phyloP scores from a whole-genome alignment of 176 grass and related monocot species.

The Triticum turgidum region DNA sequence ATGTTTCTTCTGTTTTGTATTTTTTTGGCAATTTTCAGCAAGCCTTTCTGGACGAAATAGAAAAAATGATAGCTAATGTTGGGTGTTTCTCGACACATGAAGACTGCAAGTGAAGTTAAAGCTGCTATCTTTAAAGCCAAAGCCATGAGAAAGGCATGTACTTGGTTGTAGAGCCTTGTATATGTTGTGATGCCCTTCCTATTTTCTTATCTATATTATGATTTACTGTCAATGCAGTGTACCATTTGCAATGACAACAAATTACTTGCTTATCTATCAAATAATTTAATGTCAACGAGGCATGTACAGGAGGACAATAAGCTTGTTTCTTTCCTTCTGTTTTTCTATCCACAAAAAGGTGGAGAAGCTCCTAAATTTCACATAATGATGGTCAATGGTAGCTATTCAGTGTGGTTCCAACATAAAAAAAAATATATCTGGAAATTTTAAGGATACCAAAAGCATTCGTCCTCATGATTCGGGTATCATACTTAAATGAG shows the following conservation, averaged over 20 bases:
- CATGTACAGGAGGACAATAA: no score
- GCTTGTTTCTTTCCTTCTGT: no score
- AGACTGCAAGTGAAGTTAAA: constrained; percentile 27
- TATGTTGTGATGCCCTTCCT: not conserved
- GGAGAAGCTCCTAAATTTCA: not conserved
- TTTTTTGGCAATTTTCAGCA: constrained; percentile 37
- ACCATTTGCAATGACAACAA: not conserved
- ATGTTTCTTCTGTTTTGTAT: not conserved
- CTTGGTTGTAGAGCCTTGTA: constrained; percentile 20
- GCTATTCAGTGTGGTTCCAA: not conserved
- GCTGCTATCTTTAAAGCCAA: constrained; percentile 90
- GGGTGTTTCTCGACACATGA: constrained; percentile 46
- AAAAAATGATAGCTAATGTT: constrained; percentile 77
- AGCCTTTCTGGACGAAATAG: constrained; percentile 85
- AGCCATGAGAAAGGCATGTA: constrained; percentile 90
- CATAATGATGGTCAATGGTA: not conserved
- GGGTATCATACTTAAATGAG: no score
- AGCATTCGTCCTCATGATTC: no score
- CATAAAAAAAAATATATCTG: no score
- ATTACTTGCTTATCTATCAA: not conserved
- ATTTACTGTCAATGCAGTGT: not conserved
- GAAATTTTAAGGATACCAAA: not conserved
- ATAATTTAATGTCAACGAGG: no score
- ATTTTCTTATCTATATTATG: no score
- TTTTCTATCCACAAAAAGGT: not conserved